Conservation (phyloP, 1,139 yeast genomes). For the Candida sojae region DNA sequence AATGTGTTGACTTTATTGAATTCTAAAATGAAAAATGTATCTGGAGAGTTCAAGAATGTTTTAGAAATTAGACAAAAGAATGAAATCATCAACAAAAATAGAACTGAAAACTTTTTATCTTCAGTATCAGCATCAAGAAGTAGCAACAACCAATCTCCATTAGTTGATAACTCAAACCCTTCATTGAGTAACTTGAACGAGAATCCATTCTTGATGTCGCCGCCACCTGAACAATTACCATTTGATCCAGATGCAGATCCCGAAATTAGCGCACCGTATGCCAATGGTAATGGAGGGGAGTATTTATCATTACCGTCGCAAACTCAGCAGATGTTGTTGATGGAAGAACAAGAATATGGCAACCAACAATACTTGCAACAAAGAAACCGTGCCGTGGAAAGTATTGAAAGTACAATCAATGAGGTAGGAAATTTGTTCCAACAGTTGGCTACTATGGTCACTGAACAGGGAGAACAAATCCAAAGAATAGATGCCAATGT, state of each 20-base stretch:
- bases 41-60: slow-evolving; percentile 88
- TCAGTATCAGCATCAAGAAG: slow-evolving; percentile 38
- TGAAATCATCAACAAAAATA: slow-evolving; percentile 75
- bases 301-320: slow-evolving; percentile 68
- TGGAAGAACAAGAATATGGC: slow-evolving; percentile 74
- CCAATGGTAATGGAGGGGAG: slow-evolving; percentile 28
- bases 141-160: slow-evolving; percentile 28
- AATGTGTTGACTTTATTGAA: slow-evolving; percentile 86
- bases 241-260: slow-evolving; percentile 26
- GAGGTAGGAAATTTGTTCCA: slow-evolving; percentile 95
- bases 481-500: slow-evolving; percentile 95
- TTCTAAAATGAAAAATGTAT: slow-evolving; percentile 86
- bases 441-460: slow-evolving; percentile 95
- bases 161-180: slow-evolving; percentile 10
- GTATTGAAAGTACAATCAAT: slow-evolving; percentile 92
- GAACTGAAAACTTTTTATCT: slow-evolving; percentile 82
- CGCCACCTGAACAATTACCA: slow-evolving; percentile 11
- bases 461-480: slow-evolving; percentile 94
- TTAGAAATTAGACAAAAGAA: slow-evolving; percentile 83
- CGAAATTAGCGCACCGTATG: slow-evolving; percentile 30
- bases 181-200: slow-evolving; percentile 28
- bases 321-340: slow-evolving; percentile 72
- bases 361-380: slow-evolving; percentile 74
- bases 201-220: slow-evolving; percentile 40
- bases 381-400: slow-evolving; percentile 88